A percentile compares a stretch with the other conserved stretches of the same genome.
These are phyloP conservation scores for Mortierella hygrophila DNA, from an alignment of 192 early-diverging fungal species.

Conservation along the genomic window DNA sequence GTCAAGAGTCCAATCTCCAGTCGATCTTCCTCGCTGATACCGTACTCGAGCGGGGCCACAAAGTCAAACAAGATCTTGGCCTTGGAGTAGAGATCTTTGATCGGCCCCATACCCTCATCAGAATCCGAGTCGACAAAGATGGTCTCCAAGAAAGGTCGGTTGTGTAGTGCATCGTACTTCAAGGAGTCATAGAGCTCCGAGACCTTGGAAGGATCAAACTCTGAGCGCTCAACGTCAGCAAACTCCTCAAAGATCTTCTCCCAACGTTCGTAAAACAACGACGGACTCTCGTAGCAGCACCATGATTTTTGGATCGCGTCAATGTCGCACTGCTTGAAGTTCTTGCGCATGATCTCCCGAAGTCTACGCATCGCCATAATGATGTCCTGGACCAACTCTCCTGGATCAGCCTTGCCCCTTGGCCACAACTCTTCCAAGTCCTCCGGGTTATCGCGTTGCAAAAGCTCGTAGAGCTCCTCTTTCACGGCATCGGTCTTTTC, in stretches of 20 bases:
- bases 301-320: slow-evolving; percentile 79
- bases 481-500: slow-evolving; percentile 94
- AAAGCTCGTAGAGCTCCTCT: slow-evolving; percentile 66
- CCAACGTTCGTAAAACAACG: slow-evolving; percentile 94
- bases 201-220: slow-evolving; percentile 87
- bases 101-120: slow-evolving; percentile 26
- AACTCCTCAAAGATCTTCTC: slow-evolving; percentile 96
- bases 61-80: slow-evolving; percentile 94
- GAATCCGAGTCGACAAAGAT: slow-evolving; percentile 67
- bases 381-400: slow-evolving; percentile 71
- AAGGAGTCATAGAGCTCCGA: slow-evolving; percentile 96
- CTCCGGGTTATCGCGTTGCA: slow-evolving; percentile 53
- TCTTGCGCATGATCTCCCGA: slow-evolving; percentile 82
- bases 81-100: slow-evolving; percentile 81
- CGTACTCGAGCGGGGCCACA: slow-evolving; percentile 94
- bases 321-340: slow-evolving; percentile 73
- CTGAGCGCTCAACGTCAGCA: slow-evolving; percentile 63
- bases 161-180: slow-evolving; percentile 98
- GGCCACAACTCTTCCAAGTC: slow-evolving; percentile 57
- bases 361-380: slow-evolving; percentile 76
- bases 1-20: slow-evolving; percentile 87
- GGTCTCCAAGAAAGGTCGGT: slow-evolving; percentile 85
- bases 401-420: slow-evolving; percentile 51
- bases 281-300: slow-evolving; percentile 92
- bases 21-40: slow-evolving; percentile 86